phyloP scores from a whole-genome alignment of 2,329 filamentous ascomycete genomes.

The Cladophialophora chaetospira region DNA sequence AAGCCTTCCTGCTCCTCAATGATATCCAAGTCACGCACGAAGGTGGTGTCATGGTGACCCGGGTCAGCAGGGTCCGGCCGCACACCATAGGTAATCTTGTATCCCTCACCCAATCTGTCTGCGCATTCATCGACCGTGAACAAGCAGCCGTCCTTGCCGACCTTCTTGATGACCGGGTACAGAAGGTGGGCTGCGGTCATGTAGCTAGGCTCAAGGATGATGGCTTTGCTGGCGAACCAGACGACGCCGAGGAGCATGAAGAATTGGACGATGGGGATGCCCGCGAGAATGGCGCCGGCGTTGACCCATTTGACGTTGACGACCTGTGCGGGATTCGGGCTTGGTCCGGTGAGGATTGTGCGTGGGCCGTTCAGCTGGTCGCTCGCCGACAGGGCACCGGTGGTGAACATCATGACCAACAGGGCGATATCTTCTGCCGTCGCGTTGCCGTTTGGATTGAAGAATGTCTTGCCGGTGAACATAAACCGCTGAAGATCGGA shows the following conservation, averaged over 20 bases:
- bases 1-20: constrained; percentile 22
- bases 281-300: constrained; percentile 18
- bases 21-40: constrained; percentile 19
- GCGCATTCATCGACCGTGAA: constrained; percentile 20
- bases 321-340: constrained; percentile 85
- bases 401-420: constrained; percentile 17
- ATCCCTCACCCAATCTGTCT: neutral
- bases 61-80: constrained; percentile 16
- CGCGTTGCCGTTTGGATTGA: constrained; percentile 4
- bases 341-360: constrained; percentile 68
- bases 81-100: constrained; percentile 22
- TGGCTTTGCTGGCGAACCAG: constrained; percentile 22
- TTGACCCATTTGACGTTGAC: constrained; percentile 67
- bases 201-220: constrained; percentile 26
- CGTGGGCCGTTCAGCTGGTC: constrained; percentile 8
- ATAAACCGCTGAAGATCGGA: constrained; percentile 11
- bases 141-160: constrained; percentile 21
- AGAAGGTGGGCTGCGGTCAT: constrained; percentile 23
- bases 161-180: constrained; percentile 17
- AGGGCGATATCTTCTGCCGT: constrained; percentile 4
- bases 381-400: constrained; percentile 12
- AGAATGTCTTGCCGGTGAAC: constrained; percentile 12
- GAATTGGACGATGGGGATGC: constrained; percentile 25
- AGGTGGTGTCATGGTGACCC: constrained; percentile 15
- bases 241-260: constrained; percentile 23